Evolutionary conservation across 768 basidiomycete species (phyloP).

Genomic region (Lactarius pseudohatsudake): DNA sequence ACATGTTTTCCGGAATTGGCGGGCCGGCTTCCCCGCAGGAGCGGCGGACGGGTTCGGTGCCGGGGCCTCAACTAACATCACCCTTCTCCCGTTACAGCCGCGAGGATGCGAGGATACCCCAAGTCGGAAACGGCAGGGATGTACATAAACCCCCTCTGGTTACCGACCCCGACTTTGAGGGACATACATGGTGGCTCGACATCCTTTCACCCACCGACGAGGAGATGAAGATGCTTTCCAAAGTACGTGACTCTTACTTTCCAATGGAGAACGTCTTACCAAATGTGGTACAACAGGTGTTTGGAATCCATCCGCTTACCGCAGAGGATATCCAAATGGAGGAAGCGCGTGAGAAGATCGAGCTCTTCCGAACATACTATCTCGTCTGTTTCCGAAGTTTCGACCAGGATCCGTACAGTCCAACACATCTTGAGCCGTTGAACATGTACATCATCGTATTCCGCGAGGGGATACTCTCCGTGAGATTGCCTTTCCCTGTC

Average conservation of each 20-base stretch:
- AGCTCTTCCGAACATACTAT: constrained; percentile 98
- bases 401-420: constrained; percentile 97
- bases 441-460: constrained; percentile 99
- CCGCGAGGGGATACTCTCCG: constrained; percentile 92
- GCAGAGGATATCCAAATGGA: constrained; percentile 99
- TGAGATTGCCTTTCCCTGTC: constrained; percentile 41
- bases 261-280: not conserved
- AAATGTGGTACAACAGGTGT: constrained; percentile 59
- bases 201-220: constrained; percentile 92
- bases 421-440: constrained; percentile 94
- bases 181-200: constrained; percentile 96
- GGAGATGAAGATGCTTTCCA: constrained; percentile 96
- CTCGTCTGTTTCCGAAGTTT: constrained; percentile 99
- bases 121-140: constrained; percentile 8
- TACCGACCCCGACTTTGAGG: constrained; percentile 41
- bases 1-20: constrained; percentile 68
- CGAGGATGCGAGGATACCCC: constrained; percentile 1
- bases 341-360: constrained; percentile 99
- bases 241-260: constrained; percentile 48
- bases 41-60: constrained; percentile 10
- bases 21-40: constrained; percentile 5
- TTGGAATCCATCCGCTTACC: constrained; percentile 94
- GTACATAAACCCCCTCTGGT: constrained; percentile 13
- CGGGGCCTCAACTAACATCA: constrained; percentile 10
- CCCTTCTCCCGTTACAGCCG: not conserved